Percentiles rank a stretch among this genome's conserved stretches.
These are phyloP conservation scores for Digitaria exilis DNA, from an alignment of 202 grass and related monocot species.

Conservation along the genomic window DNA sequence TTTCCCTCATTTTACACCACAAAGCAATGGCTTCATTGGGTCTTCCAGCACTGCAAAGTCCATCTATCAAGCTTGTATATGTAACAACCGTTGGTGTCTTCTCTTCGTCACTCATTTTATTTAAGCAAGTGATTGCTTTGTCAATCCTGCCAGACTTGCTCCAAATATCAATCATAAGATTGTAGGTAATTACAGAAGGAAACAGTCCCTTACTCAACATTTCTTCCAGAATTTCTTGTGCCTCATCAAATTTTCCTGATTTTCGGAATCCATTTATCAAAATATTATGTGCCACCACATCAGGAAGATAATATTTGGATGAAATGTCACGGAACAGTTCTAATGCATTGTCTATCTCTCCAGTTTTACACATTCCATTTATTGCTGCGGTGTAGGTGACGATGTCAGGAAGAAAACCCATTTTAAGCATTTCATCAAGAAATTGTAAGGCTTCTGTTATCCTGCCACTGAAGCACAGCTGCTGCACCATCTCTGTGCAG, in stretches of 20 bases:
- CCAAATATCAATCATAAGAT: slow-evolving; percentile 94
- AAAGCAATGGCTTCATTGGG: slow-evolving; percentile 55
- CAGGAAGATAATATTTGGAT: slow-evolving; percentile 77
- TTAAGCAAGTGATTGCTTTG: slow-evolving; percentile 62
- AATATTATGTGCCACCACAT: slow-evolving; percentile 94
- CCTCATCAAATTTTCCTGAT: slow-evolving; percentile 67
- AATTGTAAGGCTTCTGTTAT: slow-evolving; percentile 66
- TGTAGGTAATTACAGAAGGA: slow-evolving; percentile 89
- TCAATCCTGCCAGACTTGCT: slow-evolving; percentile 70
- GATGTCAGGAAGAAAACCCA: slow-evolving; percentile 88
- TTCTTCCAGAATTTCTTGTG: slow-evolving; percentile 72
- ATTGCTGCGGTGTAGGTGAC: slow-evolving; percentile 82
- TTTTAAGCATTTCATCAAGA: slow-evolving; percentile 74
- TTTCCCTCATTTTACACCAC: slow-evolving; percentile 74
- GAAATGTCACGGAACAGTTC: slow-evolving; percentile 71
- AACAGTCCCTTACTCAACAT: slow-evolving; percentile 70
- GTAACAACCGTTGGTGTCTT: slow-evolving; percentile 68
- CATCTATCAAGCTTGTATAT: slow-evolving; percentile 91
- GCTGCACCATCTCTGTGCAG: slow-evolving; percentile 80
- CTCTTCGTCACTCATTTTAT: slow-evolving; percentile 77
- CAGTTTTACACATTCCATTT: slow-evolving; percentile 75
- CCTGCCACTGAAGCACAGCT: slow-evolving; percentile 66
- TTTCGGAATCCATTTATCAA: slow-evolving; percentile 85
- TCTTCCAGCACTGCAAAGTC: slow-evolving; percentile 58
- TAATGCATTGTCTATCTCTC: slow-evolving; percentile 59